Evolutionary conservation across 2,329 filamentous ascomycete species (phyloP).

Genomic region (Triangularia verruculosa): DNA sequence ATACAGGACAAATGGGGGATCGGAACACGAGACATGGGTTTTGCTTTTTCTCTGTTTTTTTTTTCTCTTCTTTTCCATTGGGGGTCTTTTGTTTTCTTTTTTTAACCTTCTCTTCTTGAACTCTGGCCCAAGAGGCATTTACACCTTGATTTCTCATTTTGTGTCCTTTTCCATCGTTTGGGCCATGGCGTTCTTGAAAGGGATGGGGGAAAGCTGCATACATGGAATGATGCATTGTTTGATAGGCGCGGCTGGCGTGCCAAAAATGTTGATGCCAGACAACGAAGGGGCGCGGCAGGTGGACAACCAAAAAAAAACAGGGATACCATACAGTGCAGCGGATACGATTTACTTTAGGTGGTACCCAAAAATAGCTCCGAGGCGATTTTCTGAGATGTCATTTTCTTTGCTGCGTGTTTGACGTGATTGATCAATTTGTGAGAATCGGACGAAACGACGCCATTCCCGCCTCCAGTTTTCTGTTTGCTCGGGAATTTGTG

Average conservation of each 20-base stretch:
- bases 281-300: neutral
- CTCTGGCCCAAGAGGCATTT: slow-evolving; percentile 8
- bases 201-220: slow-evolving; percentile 2
- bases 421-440: neutral
- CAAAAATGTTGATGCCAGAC: neutral
- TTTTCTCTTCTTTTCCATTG: neutral
- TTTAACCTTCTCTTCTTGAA: neutral
- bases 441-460: neutral
- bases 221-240: neutral
- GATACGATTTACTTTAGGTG: neutral
- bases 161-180: neutral
- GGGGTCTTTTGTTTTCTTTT: neutral
- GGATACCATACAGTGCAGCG: neutral
- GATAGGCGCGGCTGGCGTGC: neutral
- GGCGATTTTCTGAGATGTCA: neutral
- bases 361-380: neutral
- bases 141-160: neutral
- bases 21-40: neutral
- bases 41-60: neutral
- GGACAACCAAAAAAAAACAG: neutral
- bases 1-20: neutral
- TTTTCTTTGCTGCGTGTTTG: neutral
- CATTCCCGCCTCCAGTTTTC: neutral
- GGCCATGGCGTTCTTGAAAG: neutral
- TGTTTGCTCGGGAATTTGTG: neutral